Conservation (phyloP, 1,284 basidiomycete genomes). For the Ganoderma sinense region DNA sequence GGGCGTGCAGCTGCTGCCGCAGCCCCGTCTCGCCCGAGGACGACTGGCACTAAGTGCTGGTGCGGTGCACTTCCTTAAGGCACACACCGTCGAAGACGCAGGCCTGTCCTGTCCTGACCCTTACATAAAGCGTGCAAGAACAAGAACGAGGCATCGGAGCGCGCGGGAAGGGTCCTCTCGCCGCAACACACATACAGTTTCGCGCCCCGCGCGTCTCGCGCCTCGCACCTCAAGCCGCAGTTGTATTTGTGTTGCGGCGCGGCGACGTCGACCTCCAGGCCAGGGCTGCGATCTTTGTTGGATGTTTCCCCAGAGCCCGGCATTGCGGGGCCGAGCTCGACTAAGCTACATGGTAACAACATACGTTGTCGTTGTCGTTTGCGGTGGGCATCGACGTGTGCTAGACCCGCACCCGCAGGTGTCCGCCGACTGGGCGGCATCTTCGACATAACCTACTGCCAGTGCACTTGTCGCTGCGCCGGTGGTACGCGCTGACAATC, state of each 20-base stretch:
- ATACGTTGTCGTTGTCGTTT: too few species aligned
- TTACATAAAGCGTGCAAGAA: background rate
- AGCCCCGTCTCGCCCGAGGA: background rate
- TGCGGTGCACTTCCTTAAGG: background rate
- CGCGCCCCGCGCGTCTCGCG: background rate
- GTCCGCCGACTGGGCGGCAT: background rate
- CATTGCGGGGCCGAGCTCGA: background rate
- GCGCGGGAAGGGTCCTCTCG: background rate
- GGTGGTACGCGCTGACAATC: background rate
- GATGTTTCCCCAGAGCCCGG: background rate
- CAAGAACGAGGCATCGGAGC: background rate
- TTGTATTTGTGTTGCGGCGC: conserved; percentile 1
- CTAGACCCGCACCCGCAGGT: background rate
- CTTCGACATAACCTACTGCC: background rate
- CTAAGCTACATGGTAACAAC: too few species aligned
- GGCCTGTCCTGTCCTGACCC: background rate
- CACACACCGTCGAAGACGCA: background rate
- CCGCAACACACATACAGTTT: background rate
- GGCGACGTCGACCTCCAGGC: background rate
- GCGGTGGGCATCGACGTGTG: background rate
- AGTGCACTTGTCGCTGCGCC: background rate
- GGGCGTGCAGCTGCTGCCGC: background rate
- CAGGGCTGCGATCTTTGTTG: background rate
- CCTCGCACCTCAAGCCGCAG: background rate
- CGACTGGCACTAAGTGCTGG: background rate